Evolutionary conservation across 495 filamentous ascomycete genomes (phyloP).

Genomic region (Alectoria sarmentosa): DNA sequence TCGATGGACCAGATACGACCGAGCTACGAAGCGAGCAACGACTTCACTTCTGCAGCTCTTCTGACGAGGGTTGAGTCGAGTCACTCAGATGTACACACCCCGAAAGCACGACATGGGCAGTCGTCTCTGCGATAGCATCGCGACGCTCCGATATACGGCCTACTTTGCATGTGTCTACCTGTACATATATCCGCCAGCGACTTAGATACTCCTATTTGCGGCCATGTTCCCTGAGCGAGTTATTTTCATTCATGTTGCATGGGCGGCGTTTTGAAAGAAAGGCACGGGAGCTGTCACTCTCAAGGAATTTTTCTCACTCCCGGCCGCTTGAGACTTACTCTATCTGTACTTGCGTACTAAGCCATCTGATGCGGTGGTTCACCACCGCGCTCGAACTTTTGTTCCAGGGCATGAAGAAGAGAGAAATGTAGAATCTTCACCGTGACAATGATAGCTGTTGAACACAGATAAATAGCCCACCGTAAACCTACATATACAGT

Average conservation of each 20-base stretch:
- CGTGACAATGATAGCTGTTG: background rate
- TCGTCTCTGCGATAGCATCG: constrained; percentile 26
- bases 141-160: background rate
- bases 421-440: no score
- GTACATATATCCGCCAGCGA: constrained; percentile 22
- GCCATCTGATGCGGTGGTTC: background rate
- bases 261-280: constrained; percentile 5
- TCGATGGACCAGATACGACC: constrained; percentile 69
- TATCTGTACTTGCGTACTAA: background rate
- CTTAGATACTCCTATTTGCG: constrained; percentile 16
- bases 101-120: constrained; percentile 16
- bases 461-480: background rate
- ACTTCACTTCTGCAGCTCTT: constrained; percentile 83
- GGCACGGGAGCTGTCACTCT: background rate
- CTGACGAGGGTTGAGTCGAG: constrained; percentile 76
- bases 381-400: background rate
- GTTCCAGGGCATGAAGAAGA: no score
- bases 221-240: constrained; percentile 21
- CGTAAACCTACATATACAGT: no score
- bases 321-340: no score
- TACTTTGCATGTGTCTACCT: constrained; percentile 16
- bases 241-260: constrained; percentile 11
- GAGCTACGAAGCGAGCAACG: constrained; percentile 77
- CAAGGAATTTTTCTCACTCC: background rate
- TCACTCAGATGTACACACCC: constrained; percentile 35